These are phyloP conservation scores for Phoma herbarum DNA, from an alignment of 2,329 filamentous ascomycete species.

Conservation along the genomic window DNA sequence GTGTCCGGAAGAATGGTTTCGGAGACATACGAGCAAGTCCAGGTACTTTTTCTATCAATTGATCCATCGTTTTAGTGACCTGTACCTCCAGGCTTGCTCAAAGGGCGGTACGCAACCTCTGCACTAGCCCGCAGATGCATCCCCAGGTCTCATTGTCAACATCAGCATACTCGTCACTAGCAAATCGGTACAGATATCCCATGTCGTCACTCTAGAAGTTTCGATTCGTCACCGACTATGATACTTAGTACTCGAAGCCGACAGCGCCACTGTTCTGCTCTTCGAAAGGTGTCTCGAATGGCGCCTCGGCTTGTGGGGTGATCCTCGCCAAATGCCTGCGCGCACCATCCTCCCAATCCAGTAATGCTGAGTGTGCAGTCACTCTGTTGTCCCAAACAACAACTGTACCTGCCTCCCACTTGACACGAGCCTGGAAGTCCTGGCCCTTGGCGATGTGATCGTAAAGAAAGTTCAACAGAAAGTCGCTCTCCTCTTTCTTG, in stretches of 20 bases:
- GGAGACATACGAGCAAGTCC: too few relatives aligned
- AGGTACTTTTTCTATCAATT: too few relatives aligned
- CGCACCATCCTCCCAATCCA: constrained; percentile 84
- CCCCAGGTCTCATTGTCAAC: too few relatives aligned
- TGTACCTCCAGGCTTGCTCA: not conserved
- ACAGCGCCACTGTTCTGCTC: constrained; percentile 26
- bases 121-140: too few relatives aligned
- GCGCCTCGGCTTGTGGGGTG: constrained; percentile 81
- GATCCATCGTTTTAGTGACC: too few relatives aligned
- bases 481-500: constrained; percentile 87
- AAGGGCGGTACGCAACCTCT: too few relatives aligned
- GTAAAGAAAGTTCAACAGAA: constrained; percentile 78
- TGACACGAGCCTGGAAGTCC: constrained; percentile 77
- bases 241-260: constrained; percentile 33
- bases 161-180: not conserved
- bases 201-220: not conserved
- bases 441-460: constrained; percentile 76
- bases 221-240: not conserved
- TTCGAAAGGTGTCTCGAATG: constrained; percentile 70
- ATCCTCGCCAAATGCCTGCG: constrained; percentile 82
- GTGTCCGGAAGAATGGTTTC: too few relatives aligned
- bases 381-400: constrained; percentile 89
- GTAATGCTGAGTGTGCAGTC: constrained; percentile 78
- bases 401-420: constrained; percentile 81
- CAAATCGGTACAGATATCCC: not conserved